Conservation (phyloP, 2,329 filamentous ascomycete genomes). For the Curvularia hawaiiensis region DNA sequence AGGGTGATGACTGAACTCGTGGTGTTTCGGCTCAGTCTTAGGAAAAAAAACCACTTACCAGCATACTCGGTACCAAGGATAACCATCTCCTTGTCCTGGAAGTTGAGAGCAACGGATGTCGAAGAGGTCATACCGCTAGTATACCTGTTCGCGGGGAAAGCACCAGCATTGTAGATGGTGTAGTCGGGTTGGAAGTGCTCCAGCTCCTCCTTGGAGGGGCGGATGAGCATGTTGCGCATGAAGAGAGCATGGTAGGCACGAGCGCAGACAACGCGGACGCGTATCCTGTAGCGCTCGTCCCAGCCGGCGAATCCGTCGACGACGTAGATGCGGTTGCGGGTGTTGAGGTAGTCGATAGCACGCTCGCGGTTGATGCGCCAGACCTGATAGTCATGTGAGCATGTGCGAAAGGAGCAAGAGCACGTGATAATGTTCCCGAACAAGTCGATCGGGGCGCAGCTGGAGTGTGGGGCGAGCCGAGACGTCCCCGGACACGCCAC, state of each 20-base stretch:
- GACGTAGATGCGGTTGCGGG: conserved; percentile 97
- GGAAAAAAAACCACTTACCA: conserved; percentile 57
- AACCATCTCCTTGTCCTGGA: conserved; percentile 99
- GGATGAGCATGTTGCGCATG: conserved; percentile 99
- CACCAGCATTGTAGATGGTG: conserved; percentile 99
- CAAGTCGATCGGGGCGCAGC: conserved; percentile 27
- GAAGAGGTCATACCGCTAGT: conserved; percentile 98
- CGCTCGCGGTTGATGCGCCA: conserved; percentile 99
- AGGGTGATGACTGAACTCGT: no score
- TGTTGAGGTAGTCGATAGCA: conserved; percentile 99
- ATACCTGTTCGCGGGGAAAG: conserved; percentile 97
- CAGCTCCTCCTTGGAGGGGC: conserved; percentile 86
- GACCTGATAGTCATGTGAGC: conserved; percentile 64
- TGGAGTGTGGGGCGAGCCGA: conserved; percentile 43
- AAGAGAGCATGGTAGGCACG: conserved; percentile 99
- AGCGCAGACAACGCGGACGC: conserved; percentile 95
- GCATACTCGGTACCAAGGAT: conserved; percentile 99
- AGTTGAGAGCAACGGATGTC: conserved; percentile 98
- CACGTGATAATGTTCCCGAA: conserved; percentile 26
- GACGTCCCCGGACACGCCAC: conserved; percentile 28
- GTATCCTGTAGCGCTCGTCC: conserved; percentile 98
- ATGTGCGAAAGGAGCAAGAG: conserved; percentile 18
- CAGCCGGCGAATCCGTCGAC: conserved; percentile 97
- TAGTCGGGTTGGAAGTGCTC: conserved; percentile 99
- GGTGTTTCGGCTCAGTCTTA: no score